Conservation (phyloP, 306 rosid genomes). For the Boehmeria nivea region DNA sequence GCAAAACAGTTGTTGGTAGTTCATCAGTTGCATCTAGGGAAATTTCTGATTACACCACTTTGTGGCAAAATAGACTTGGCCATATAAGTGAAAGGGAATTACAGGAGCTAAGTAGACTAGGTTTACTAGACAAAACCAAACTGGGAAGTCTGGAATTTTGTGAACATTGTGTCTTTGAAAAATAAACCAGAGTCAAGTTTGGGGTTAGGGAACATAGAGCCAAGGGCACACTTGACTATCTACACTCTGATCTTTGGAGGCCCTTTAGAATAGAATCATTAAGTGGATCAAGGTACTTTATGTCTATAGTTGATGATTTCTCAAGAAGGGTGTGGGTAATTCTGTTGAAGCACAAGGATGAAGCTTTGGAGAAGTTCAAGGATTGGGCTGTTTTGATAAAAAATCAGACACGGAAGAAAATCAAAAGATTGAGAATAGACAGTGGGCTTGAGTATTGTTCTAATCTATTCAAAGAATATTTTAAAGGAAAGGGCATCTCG, state of each 20-base stretch:
- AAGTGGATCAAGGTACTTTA: not conserved
- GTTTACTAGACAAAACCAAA: not conserved
- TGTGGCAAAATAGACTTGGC: not conserved
- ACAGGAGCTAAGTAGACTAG: not conserved
- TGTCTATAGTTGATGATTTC: slow-evolving; percentile 8
- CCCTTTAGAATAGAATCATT: not conserved
- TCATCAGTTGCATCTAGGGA: not conserved
- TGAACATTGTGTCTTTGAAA: not conserved
- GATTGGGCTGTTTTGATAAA: slow-evolving; percentile 3
- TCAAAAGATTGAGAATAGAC: slow-evolving; percentile 1
- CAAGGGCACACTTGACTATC: not conserved
- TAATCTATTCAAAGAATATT: not conserved
- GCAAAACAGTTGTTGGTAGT: not conserved
- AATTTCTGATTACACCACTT: not conserved
- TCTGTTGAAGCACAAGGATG: not conserved
- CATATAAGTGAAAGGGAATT: not conserved
- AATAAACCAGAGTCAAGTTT: not conserved
- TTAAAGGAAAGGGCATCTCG: slow-evolving; percentile 5
- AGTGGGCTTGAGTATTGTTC: slow-evolving; percentile 3
- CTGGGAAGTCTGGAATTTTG: not conserved
- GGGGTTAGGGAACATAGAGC: not conserved
- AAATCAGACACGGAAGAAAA: slow-evolving; percentile 6
- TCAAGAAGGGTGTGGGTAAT: not conserved
- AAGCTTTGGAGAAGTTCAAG: not conserved
- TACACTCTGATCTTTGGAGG: slow-evolving; percentile 1